Evolutionary conservation across 176 grass and related monocot genomes (phyloP), one percentile per base, ranked within the genome.

Genomic region (Zea luxurians): DNA sequence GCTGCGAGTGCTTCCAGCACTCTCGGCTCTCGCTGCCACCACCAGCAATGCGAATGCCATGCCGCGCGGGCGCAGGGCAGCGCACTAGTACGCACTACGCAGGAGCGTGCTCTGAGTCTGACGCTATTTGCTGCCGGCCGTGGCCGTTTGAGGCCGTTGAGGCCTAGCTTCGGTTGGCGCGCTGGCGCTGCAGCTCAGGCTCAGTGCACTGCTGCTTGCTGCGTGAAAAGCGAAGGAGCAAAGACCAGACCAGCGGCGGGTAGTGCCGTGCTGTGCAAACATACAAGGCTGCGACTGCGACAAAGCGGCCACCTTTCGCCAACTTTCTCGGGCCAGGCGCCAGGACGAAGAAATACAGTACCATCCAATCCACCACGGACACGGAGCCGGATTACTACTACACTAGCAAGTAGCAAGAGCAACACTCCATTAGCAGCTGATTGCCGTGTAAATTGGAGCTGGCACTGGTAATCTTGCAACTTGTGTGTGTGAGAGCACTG

Each of bases 261-360:
- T 11, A 46, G 34, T 47, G 16, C 21, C 18, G 27, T 47, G 66
- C 27, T 27, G 27, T 27, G 27, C 27, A 27, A 27, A 27, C 27
- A 27, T 27, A 27, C 27, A 27, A 71, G 83, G 74, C 67, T 84
- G 83, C 37, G 47, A 7, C 67, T 84, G 83, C 37, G 47, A 7
- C 75, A 72, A 72, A 84, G 75, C 37, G 75, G 46, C 13, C 6
- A 10, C 75, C 75, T 84, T 84, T 84, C 36, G 73, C 43, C 54
- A 35, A 0, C 74, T 70, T 85, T 85, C 48, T 79, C 18, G 74
- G 67, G 80, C 3, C 41, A 4, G 61, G 82, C 74, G 82, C 46
- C 34, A 3, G 13, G 27, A n/a, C 37, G 65, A 67, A 37, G 10
- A 72, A 74, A 66, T 43, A 18, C 27, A 27, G 27, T 27, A 27